Conservation (phyloP, 1,284 basidiomycete species). For the Malassezia brasiliensis region DNA sequence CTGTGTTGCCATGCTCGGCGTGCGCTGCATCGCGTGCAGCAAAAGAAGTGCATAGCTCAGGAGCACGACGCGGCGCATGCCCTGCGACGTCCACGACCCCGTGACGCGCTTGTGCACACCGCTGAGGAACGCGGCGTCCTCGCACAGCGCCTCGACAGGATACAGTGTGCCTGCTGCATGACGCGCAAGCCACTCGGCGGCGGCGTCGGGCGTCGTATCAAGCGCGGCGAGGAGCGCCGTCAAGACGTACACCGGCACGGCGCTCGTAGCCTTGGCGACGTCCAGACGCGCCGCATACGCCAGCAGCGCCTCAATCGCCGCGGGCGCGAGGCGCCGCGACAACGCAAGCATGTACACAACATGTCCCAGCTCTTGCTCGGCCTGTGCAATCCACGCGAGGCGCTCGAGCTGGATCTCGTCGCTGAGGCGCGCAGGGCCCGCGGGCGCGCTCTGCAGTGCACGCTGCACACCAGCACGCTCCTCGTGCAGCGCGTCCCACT, state of each 20-base stretch:
- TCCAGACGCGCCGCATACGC: constrained; percentile 21
- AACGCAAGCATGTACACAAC: constrained; percentile 39
- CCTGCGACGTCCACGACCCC: constrained; percentile 60
- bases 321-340: constrained; percentile 28
- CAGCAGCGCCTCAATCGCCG: constrained; percentile 26
- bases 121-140: constrained; percentile 29
- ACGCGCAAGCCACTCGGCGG: constrained; percentile 11
- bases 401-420: constrained; percentile 42
- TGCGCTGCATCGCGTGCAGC: constrained; percentile 30
- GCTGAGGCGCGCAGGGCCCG: constrained; percentile 19
- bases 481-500: constrained; percentile 25
- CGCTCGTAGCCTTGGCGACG: constrained; percentile 21
- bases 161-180: constrained; percentile 5
- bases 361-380: constrained; percentile 36
- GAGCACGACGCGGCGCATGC: constrained; percentile 64
- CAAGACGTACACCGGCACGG: constrained; percentile 57
- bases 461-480: constrained; percentile 21
- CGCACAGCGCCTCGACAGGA: constrained; percentile 10
- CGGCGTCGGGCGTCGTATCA: constrained; percentile 56
- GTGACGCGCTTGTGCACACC: constrained; percentile 21
- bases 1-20: constrained; percentile 29
- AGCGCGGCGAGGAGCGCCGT: constrained; percentile 61
- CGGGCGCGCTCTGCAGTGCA: constrained; percentile 20
- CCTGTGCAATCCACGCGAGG: constrained; percentile 33
- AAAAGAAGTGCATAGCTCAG: constrained; percentile 73